A percentile compares a stretch with the other conserved stretches of the same genome.
These are phyloP conservation scores for Dendrocalamus sinicus DNA, from an alignment of 176 grass and related monocot genomes.

Conservation along the genomic window DNA sequence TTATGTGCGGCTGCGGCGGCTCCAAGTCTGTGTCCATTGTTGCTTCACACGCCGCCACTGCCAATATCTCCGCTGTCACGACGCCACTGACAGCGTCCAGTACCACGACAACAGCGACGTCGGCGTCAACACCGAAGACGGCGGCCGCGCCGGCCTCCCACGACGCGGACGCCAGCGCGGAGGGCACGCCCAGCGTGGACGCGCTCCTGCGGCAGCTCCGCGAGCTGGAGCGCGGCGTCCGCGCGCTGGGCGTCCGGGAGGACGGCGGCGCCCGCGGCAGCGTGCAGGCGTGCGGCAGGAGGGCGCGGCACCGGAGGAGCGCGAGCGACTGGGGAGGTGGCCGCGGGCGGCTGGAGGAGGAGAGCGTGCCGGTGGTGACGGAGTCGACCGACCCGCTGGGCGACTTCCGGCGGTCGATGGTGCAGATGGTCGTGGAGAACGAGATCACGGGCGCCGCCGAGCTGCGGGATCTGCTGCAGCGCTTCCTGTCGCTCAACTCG, in stretches of 20 bases:
- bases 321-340: conserved; percentile 31
- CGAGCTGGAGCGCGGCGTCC: conserved; percentile 68
- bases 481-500: conserved; percentile 84
- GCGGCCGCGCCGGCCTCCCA: not conserved
- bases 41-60: conserved; percentile 7
- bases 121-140: not conserved
- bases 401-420: conserved; percentile 92
- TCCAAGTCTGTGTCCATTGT: conserved; percentile 49
- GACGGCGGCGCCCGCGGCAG: not conserved
- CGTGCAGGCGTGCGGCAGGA: not conserved
- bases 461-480: conserved; percentile 68
- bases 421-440: conserved; percentile 89
- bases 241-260: conserved; percentile 30
- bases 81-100: not conserved
- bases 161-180: not conserved
- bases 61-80: conserved; percentile 34
- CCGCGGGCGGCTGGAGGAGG: conserved; percentile 49
- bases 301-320: not conserved
- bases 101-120: not conserved
- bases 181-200: conserved; percentile 53
- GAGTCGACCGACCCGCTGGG: conserved; percentile 75
- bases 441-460: conserved; percentile 70
- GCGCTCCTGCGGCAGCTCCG: conserved; percentile 56
- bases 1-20: conserved; percentile 65
- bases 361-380: conserved; percentile 85